These are phyloP conservation scores for Populus trichocarpa DNA, from an alignment of 441 rosid genomes.

Conservation along the genomic window DNA sequence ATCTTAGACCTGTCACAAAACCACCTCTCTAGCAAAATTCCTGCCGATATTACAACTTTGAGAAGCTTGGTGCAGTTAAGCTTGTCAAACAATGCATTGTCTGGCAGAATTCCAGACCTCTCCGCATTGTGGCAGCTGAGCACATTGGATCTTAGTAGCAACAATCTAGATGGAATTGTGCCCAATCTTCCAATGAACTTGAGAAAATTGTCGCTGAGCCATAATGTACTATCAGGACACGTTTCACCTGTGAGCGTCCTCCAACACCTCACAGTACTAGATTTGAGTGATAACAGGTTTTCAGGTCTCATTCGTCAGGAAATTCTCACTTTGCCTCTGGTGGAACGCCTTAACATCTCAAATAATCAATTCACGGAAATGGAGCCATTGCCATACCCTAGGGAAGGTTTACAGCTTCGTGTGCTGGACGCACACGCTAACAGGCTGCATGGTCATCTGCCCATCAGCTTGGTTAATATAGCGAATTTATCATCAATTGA, in stretches of 20 bases:
- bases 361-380: conserved; percentile 24
- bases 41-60: conserved; percentile 35
- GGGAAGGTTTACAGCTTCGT: conserved; percentile 31
- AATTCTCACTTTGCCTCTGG: conserved; percentile 26
- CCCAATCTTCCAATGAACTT: conserved; percentile 46
- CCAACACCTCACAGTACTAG: conserved; percentile 30
- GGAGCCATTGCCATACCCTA: conserved; percentile 18
- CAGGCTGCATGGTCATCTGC: conserved; percentile 48
- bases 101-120: conserved; percentile 49
- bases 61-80: conserved; percentile 37
- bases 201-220: conserved; percentile 38
- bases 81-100: conserved; percentile 40
- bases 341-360: conserved; percentile 27
- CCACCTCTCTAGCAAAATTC: conserved; percentile 43
- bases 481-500: conserved; percentile 37
- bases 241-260: conserved; percentile 32
- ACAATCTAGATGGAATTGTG: conserved; percentile 40
- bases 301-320: conserved; percentile 31
- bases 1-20: conserved; percentile 44
- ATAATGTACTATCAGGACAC: conserved; percentile 45
- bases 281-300: conserved; percentile 52
- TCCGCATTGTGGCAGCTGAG: conserved; percentile 49
- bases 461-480: conserved; percentile 33
- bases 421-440: conserved; percentile 48
- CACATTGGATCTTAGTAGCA: conserved; percentile 42